Conservation (phyloP, 306 rosid genomes). For the Vigna trinervia region DNA sequence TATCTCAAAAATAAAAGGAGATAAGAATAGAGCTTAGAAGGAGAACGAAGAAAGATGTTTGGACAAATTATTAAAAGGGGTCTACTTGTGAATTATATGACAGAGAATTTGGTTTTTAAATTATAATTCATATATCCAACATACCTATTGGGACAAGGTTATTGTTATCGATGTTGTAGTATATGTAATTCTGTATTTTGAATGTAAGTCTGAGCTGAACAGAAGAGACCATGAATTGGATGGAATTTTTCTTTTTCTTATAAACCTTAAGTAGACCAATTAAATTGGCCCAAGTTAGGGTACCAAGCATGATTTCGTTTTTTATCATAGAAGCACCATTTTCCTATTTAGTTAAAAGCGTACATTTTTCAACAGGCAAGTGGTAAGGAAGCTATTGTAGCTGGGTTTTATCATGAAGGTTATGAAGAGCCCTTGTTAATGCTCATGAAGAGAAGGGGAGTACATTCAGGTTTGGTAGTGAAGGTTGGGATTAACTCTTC, state of each 20-base stretch:
- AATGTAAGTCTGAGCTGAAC: constrained; percentile 10
- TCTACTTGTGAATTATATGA: background rate
- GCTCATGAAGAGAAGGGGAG: constrained; percentile 99
- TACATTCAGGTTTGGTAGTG: constrained; percentile 91
- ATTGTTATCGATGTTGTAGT: background rate
- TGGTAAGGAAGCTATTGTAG: constrained; percentile 91
- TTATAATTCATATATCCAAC: background rate
- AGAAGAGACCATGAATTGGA: constrained; percentile 1
- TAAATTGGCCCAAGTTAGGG: constrained; percentile 25
- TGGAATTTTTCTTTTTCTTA: background rate
- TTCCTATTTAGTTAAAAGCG: constrained; percentile 10
- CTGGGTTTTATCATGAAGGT: constrained; percentile 97
- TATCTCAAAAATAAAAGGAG: constrained; percentile 15
- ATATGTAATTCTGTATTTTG: constrained; percentile 38
- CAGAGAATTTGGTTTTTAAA: background rate
- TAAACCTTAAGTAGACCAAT: constrained; percentile 33
- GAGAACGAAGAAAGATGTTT: background rate
- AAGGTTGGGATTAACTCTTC: constrained; percentile 64
- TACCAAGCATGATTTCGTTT: constrained; percentile 1
- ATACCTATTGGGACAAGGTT: background rate
- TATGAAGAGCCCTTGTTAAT: constrained; percentile 86
- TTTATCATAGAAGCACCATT: background rate
- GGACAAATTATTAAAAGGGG: background rate
- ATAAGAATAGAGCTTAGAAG: background rate
- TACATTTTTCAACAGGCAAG: constrained; percentile 61